These are phyloP conservation scores for Tremella mesenterica DNA, from an alignment of 768 basidiomycete genomes.

Conservation along the genomic window DNA sequence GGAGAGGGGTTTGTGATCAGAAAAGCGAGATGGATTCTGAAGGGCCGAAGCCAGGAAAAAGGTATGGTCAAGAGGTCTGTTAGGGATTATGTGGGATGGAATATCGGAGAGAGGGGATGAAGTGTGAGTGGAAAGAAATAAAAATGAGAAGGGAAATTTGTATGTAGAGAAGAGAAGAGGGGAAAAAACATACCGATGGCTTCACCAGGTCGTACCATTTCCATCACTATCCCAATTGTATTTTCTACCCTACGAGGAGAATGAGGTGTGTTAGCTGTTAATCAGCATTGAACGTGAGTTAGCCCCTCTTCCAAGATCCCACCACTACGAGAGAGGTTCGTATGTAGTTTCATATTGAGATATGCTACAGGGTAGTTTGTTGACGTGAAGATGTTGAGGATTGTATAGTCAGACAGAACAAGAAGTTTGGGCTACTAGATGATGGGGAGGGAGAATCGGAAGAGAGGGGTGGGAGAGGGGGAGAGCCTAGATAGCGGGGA, in stretches of 20 bases:
- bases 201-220: slow-evolving; percentile 67
- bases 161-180: neutral
- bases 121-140: too few relatives aligned
- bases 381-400: neutral
- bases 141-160: too few relatives aligned
- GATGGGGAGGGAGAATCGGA: neutral
- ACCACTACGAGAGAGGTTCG: too few relatives aligned
- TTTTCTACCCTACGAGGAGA: slow-evolving; percentile 85
- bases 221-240: slow-evolving; percentile 85
- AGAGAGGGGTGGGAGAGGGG: neutral
- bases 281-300: neutral
- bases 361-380: neutral
- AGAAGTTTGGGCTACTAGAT: neutral
- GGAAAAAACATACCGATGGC: slow-evolving; percentile 58
- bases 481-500: too few relatives aligned
- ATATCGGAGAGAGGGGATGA: too few relatives aligned
- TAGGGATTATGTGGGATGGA: too few relatives aligned
- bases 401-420: neutral
- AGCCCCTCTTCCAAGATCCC: neutral
- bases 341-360: too few relatives aligned
- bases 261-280: slow-evolving; percentile 83
- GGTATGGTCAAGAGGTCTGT: neutral
- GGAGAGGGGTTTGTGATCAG: too few relatives aligned
- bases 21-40: neutral
- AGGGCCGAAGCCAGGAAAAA: neutral